Evolutionary conservation across 371 early-diverging fungal genomes (phyloP).

Genomic region (Cokeromyces recurvatus): DNA sequence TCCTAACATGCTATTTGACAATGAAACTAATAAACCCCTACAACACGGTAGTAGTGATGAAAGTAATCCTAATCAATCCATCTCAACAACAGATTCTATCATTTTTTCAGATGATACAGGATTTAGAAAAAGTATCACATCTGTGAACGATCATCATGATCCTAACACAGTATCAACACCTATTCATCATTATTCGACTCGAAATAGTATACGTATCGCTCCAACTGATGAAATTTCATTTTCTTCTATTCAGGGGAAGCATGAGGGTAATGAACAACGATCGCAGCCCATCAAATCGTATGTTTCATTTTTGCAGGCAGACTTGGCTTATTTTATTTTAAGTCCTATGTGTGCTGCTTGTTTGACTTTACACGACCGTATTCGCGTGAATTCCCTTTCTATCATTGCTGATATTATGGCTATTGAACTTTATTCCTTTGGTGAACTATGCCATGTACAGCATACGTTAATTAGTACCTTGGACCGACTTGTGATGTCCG

Average conservation of each 20-base stretch:
- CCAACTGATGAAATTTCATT: constrained; percentile 16
- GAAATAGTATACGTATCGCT: constrained; percentile 17
- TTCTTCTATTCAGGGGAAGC: constrained; percentile 1
- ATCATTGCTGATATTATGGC: constrained; percentile 62
- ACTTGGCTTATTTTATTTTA: constrained; percentile 53
- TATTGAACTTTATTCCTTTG: constrained; percentile 52
- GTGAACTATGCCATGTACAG: constrained; percentile 51
- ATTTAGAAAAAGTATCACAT: constrained; percentile 12
- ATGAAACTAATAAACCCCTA: neutral
- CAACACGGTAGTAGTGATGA: neutral
- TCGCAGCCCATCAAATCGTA: constrained; percentile 5
- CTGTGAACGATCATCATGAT: constrained; percentile 12
- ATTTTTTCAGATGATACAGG: constrained; percentile 4
- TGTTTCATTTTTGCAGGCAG: constrained; percentile 33
- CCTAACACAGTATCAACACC: neutral
- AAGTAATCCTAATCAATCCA: neutral
- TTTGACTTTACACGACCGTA: constrained; percentile 54
- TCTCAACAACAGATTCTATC: too few relatives aligned
- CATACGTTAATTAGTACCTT: constrained; percentile 57
- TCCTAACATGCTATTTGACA: too few relatives aligned
- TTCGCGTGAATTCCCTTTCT: constrained; percentile 48
- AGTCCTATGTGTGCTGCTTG: constrained; percentile 59
- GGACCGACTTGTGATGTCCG: constrained; percentile 56
- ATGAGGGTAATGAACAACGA: neutral
- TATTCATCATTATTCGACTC: neutral